phyloP scores from a whole-genome alignment of 805 yeast species.

The Pichia eremophila region DNA sequence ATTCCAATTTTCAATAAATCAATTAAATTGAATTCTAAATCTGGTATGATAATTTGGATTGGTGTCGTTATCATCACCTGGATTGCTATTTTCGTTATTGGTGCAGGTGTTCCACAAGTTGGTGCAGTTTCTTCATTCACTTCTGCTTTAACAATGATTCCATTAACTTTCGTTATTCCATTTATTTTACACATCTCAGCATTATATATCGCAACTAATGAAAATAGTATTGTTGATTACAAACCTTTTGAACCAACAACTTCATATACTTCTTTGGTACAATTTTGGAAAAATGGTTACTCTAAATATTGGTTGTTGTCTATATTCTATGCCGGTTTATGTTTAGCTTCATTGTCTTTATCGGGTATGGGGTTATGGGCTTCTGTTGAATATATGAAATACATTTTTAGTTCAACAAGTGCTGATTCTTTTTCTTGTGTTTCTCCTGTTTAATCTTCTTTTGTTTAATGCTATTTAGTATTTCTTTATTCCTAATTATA shows the following conservation, averaged over 20 bases:
- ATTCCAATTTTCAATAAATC: slow-evolving; percentile 24
- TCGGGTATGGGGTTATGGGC: slow-evolving; percentile 26
- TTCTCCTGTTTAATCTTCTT: slow-evolving; percentile 17
- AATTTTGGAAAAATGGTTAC: slow-evolving; percentile 12
- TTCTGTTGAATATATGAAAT: slow-evolving; percentile 20
- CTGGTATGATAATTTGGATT: slow-evolving; percentile 20
- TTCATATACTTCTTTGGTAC: not conserved
- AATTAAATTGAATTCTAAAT: slow-evolving; percentile 25
- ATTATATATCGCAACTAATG: slow-evolving; percentile 7
- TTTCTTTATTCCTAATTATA: too few relatives aligned
- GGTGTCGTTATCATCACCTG: slow-evolving; percentile 11
- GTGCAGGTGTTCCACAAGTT: slow-evolving; percentile 23
- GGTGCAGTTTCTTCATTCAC: slow-evolving; percentile 18
- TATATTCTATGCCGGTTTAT: slow-evolving; percentile 15
- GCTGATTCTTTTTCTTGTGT: slow-evolving; percentile 26
- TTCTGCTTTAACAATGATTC: slow-evolving; percentile 20
- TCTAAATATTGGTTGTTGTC: slow-evolving; percentile 11
- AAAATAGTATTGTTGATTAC: not conserved
- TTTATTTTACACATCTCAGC: slow-evolving; percentile 15
- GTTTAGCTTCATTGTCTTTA: slow-evolving; percentile 19
- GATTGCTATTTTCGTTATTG: slow-evolving; percentile 11
- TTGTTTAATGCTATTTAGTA: too few relatives aligned
- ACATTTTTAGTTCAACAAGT: slow-evolving; percentile 18
- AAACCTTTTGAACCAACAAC: not conserved
- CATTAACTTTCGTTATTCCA: slow-evolving; percentile 22